These are phyloP conservation scores for Mortierella sp. DNA, from an alignment of 371 early-diverging fungal species.

Conservation along the genomic window DNA sequence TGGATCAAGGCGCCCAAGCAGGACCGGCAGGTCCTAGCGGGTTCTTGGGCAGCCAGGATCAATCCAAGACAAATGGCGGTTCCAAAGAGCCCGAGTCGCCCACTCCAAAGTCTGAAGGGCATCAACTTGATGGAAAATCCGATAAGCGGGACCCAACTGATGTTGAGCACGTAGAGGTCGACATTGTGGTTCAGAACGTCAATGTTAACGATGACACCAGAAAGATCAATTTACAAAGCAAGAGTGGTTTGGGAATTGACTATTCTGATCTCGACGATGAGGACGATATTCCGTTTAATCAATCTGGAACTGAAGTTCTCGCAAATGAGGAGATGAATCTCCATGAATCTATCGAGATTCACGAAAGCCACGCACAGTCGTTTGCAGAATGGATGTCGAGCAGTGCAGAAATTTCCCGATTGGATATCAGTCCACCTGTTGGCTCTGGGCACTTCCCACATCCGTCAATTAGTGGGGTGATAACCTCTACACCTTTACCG, in stretches of 20 bases:
- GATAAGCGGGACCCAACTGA: neutral
- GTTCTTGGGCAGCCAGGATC: neutral
- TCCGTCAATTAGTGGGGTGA: conserved; percentile 13
- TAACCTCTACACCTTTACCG: conserved; percentile 17
- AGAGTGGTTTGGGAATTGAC: neutral
- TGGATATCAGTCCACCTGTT: conserved; percentile 41
- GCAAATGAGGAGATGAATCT: conserved; percentile 37
- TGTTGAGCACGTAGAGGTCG: conserved; percentile 36
- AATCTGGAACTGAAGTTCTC: conserved; percentile 17
- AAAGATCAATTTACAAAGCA: neutral
- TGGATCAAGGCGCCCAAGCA: conserved; percentile 2
- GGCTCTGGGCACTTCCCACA: neutral
- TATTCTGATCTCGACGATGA: conserved; percentile 24
- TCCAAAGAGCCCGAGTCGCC: neutral
- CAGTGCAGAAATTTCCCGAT: conserved; percentile 52
- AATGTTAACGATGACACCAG: conserved; percentile 20
- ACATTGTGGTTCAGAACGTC: conserved; percentile 45
- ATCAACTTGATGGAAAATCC: neutral
- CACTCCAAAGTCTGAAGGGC: neutral
- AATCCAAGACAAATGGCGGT: neutral
- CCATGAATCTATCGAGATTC: conserved; percentile 33
- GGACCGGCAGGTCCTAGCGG: neutral
- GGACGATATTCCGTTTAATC: conserved; percentile 9
- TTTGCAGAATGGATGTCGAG: conserved; percentile 58
- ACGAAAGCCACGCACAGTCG: conserved; percentile 43